Evolutionary conservation across 768 basidiomycete genomes (phyloP).

Genomic region (Tylopilus rubrobrunneus): DNA sequence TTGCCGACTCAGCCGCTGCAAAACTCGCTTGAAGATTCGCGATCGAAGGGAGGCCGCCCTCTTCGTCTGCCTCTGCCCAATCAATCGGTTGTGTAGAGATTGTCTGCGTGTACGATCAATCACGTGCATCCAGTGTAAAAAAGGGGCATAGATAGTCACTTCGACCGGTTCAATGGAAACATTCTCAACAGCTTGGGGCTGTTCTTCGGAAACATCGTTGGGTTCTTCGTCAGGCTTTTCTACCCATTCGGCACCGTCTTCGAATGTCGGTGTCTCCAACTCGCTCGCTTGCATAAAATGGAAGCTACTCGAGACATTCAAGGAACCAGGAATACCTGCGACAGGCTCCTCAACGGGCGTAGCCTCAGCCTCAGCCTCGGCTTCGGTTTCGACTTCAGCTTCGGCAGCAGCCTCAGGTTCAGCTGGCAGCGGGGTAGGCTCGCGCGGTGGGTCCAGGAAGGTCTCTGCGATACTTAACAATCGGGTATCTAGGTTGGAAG

Average conservation of each 20-base stretch:
- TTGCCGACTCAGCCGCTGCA: constrained; percentile 68
- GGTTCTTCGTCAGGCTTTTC: constrained; percentile 41
- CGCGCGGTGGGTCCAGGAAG: constrained; percentile 47
- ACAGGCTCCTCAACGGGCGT: constrained; percentile 29
- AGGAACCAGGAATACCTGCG: constrained; percentile 38
- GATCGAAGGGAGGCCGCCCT: constrained; percentile 73
- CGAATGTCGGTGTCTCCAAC: constrained; percentile 53
- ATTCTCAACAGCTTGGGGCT: constrained; percentile 9
- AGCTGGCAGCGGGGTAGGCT: constrained; percentile 32
- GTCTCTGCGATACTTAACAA: constrained; percentile 53
- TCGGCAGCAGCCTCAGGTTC: constrained; percentile 28
- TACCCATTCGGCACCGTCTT: constrained; percentile 54
- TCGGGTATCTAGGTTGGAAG: constrained; percentile 47
- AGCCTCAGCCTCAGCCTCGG: constrained; percentile 32
- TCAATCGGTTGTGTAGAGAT: constrained; percentile 47
- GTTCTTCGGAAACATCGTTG: constrained; percentile 15
- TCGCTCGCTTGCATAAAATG: constrained; percentile 83
- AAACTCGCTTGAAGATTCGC: constrained; percentile 73
- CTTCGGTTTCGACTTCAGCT: constrained; percentile 26
- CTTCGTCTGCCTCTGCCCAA: constrained; percentile 79
- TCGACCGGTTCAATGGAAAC: constrained; percentile 19
- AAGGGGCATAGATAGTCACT: constrained; percentile 26
- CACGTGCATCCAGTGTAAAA: background rate
- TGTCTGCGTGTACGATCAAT: constrained; percentile 11
- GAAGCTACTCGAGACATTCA: constrained; percentile 53